Evolutionary conservation across 192 early-diverging fungal genomes (phyloP), one percentile per base, ranked within the genome.

Genomic region (Linderina pennispora): DNA sequence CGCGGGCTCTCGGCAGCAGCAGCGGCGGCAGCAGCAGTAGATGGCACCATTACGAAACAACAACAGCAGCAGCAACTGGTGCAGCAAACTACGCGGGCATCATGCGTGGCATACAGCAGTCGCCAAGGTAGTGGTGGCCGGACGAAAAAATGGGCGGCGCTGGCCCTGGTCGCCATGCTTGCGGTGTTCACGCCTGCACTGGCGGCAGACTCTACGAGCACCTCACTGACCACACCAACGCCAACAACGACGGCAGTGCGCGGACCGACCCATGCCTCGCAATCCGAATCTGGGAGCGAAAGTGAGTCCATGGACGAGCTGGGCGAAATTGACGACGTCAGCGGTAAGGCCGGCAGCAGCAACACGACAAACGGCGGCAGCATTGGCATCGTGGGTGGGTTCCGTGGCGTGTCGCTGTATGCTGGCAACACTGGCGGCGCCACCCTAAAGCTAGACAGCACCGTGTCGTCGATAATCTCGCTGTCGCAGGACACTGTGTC

Each of bases 351-450:
- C 28, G 21, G 22, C 33, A 35, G 32, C 40, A 42, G 49, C 40
- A 16, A 51, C 7, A 26, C 23, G 11, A 42, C 45, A 18, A 52
- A 58, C n/a, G 62, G 36, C 10, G 66, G 67, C 22, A 52, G 52
- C 22, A 71, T 76, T 26, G 74, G 66, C 13, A 66, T 76, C 45
- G 66, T 69, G 4, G 74, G 74, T 6, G 58, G 50, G 22, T 76
- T 76, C 43, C 59, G 48, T 42, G 74, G 74, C 26, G 53, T 76
- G 23, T 76, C 74, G 2, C 50, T 53, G 11, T 58, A 64, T 23
- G 49, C 52, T 22, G 57, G 58, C 19, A 42, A 53, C 41, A 53
- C 38, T 33, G 42, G 21, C 36, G 59, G 52, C 20, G 45, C 53
- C 18, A 45, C 59, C 16, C 34, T 64, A 40, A 28, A 51, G 16